Base-by-base conservation (phyloP, 1,139 yeast species). In the Candida sp. region DNA sequence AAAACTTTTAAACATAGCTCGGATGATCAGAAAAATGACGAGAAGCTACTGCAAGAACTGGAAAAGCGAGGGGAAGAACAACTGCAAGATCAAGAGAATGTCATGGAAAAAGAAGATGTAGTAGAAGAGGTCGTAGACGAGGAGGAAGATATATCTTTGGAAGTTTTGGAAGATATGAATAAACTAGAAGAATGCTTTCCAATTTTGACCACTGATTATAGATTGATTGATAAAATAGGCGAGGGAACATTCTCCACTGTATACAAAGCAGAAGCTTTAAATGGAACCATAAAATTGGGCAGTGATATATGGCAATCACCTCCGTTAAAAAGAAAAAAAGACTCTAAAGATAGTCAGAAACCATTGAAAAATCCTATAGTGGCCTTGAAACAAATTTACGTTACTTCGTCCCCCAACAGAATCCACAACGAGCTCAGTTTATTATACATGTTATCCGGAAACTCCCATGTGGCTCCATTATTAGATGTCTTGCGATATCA, bases 161-260 rank as follows among this genome's bases (percentile, higher is more conserved):
- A 78, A 45, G 78, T 84, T 1, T 67, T 77, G 38, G 82, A 79
- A 47, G 97, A 90, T 58, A 82, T 89, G 75, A 72, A 70, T 39
- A 70, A 73, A 45, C 72, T 91, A 29, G 82, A 80, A 49, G 73
- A 69, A 37, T 73, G 84, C 32, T 89, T 91, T 57, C 84, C 84
- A 3, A 76, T 76, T 1, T 69, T 91, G 38, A 66, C 80, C 1
- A 66, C 70, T 25, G 76, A 80, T 40, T 91, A 86, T 57, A 71
- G 82, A 35, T 68, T 93, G 22, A 66, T 87, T 32, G 95, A 88
- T 54, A 87, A 91, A 59, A 87, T 91, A 51, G 99, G 99, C 11
- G 97, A 91, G 61, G 97, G 98, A 22, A 90, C 98, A 0, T 90
- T 90, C 57, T 87, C 96, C 21, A 81, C 90, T 1, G 97, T 93